Percentiles rank a stretch among this genome's conserved stretches.
Conservation (phyloP, 1,139 yeast genomes). For the Geotrichum europaeum region DNA sequence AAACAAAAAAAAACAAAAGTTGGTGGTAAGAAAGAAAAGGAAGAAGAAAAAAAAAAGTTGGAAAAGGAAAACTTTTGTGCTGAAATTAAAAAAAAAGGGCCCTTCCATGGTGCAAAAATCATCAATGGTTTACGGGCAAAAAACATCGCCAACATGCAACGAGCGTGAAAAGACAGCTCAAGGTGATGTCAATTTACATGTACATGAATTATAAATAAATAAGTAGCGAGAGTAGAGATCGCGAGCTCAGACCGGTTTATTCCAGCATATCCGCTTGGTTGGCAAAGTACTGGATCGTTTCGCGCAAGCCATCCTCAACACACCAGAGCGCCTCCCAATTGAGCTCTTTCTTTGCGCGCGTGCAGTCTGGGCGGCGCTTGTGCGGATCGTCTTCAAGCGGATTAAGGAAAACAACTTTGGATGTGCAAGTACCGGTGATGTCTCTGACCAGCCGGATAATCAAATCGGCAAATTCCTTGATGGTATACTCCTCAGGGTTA, state of each 20-base stretch:
- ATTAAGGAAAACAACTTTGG: conserved; percentile 20
- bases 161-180: not conserved
- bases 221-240: too few species aligned
- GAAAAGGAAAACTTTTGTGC: conserved; percentile 16
- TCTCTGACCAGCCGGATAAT: conserved; percentile 23
- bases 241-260: too few species aligned
- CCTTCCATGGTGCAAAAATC: too few species aligned
- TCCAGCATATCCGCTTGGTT: conserved; percentile 17
- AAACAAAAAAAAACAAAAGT: not conserved
- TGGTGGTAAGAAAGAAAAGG: not conserved
- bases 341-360: conserved; percentile 22
- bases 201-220: not conserved
- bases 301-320: conserved; percentile 23
- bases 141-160: not conserved
- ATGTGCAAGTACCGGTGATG: conserved; percentile 20
- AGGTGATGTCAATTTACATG: not conserved
- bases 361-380: conserved; percentile 24
- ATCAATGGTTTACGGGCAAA: too few species aligned
- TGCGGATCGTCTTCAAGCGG: conserved; percentile 28
- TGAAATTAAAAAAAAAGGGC: too few species aligned
- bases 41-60: not conserved
- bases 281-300: conserved; percentile 25
- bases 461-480: conserved; percentile 24
- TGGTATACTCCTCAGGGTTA: conserved; percentile 27
- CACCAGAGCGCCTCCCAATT: conserved; percentile 27